A percentile compares a stretch with the other conserved stretches of the same genome.
Evolutionary conservation across 192 early-diverging fungal genomes (phyloP).

Genomic region (Globomyces pollinis-pini): DNA sequence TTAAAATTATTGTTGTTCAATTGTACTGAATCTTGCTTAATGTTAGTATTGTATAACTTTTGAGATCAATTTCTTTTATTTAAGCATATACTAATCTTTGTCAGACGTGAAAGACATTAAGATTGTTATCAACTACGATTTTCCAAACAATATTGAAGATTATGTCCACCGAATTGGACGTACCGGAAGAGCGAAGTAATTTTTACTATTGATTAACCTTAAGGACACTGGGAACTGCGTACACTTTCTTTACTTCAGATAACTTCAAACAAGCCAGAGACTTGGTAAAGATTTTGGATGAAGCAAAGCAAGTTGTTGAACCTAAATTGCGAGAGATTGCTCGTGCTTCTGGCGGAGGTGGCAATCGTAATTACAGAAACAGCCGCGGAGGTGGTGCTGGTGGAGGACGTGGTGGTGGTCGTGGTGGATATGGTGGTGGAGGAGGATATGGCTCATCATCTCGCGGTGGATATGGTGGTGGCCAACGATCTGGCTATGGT

Average conservation of each 20-base stretch:
- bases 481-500: too few relatives aligned
- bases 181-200: conserved; percentile 50
- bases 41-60: too few relatives aligned
- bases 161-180: conserved; percentile 78
- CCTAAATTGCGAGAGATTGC: conserved; percentile 40
- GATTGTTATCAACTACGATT: conserved; percentile 86
- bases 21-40: too few relatives aligned
- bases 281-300: conserved; percentile 45
- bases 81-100: too few relatives aligned
- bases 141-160: conserved; percentile 94
- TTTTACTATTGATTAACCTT: background rate
- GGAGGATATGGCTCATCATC: too few relatives aligned
- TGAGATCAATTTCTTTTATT: too few relatives aligned
- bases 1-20: too few relatives aligned
- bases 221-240: conserved; percentile 47
- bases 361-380: conserved; percentile 4
- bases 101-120: conserved; percentile 32
- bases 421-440: too few relatives aligned
- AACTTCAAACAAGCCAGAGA: conserved; percentile 43
- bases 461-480: too few relatives aligned
- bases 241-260: conserved; percentile 53
- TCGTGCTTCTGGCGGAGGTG: conserved; percentile 27
- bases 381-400: conserved; percentile 15
- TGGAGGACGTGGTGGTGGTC: background rate
- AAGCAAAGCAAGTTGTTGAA: conserved; percentile 50